A percentile compares a stretch with the other conserved stretches of the same genome.
These are phyloP conservation scores for Solanum hybrid DNA, from an alignment of 305 asterid species.

Conservation along the genomic window DNA sequence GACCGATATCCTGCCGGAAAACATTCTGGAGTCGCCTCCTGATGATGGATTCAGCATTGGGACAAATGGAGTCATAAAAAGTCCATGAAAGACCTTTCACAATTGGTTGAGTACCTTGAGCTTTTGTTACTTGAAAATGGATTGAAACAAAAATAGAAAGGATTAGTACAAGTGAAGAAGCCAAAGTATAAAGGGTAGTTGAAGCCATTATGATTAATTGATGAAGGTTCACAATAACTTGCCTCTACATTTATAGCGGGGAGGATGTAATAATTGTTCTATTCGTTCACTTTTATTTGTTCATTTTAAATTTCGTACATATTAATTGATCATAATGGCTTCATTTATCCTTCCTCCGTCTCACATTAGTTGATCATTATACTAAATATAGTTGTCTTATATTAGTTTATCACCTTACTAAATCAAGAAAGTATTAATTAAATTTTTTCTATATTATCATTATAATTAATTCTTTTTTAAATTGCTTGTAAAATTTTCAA, in stretches of 20 bases:
- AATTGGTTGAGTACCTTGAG: conserved; percentile 18
- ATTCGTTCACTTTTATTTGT: background rate
- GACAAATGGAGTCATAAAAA: conserved; percentile 17
- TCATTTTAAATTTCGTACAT: background rate
- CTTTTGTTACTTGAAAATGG: conserved; percentile 2
- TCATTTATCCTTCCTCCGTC: too few species aligned
- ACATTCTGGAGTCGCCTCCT: conserved; percentile 14
- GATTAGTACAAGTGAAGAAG: background rate
- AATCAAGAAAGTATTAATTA: too few species aligned
- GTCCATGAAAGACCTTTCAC: conserved; percentile 22
- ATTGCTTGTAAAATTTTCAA: too few species aligned
- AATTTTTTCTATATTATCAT: too few species aligned
- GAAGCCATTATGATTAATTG: conserved; percentile 10
- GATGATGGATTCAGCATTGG: conserved; percentile 20
- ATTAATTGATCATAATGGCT: too few species aligned
- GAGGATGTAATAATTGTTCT: background rate
- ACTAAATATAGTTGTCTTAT: too few species aligned
- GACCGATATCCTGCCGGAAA: conserved; percentile 15
- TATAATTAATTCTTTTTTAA: too few species aligned
- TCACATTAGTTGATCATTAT: too few species aligned
- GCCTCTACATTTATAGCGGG: background rate
- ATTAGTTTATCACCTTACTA: too few species aligned
- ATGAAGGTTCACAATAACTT: background rate
- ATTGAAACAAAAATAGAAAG: background rate
- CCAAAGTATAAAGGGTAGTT: background rate